Evolutionary conservation across 106 monocot species (phyloP).

Genomic region (Dendrobium chrysotoxum): DNA sequence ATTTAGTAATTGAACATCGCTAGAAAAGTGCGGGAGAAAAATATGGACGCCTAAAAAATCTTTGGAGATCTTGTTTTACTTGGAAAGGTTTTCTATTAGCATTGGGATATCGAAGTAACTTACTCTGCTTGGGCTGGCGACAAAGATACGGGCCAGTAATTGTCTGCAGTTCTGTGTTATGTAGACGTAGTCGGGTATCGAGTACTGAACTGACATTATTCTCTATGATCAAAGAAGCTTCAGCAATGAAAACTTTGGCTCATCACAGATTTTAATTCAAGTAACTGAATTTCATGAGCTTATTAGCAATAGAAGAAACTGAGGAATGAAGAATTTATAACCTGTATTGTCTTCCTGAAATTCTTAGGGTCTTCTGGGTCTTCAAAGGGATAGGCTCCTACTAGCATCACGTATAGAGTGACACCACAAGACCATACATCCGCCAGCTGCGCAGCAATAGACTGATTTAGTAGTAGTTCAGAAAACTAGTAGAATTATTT

Average conservation of each 20-base stretch:
- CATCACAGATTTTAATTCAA: background rate
- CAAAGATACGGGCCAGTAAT: conserved; percentile 39
- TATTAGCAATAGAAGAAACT: background rate
- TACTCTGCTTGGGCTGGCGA: conserved; percentile 30
- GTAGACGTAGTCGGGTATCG: conserved; percentile 44
- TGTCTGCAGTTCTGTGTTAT: conserved; percentile 35
- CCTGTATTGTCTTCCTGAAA: conserved; percentile 52
- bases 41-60: too few species aligned
- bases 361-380: conserved; percentile 56
- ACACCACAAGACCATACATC: conserved; percentile 58
- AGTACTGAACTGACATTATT: conserved; percentile 43
- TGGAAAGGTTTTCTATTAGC: too few species aligned
- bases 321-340: conserved; percentile 4
- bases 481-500: background rate
- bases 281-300: too few species aligned
- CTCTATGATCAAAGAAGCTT: conserved; percentile 18
- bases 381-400: conserved; percentile 60
- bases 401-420: conserved; percentile 60
- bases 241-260: background rate
- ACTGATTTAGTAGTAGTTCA: background rate
- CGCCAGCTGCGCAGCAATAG: conserved; percentile 24
- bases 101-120: background rate
- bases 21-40: too few species aligned
- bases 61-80: too few species aligned
- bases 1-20: too few species aligned